Percentiles rank a stretch among this genome's conserved stretches.
phyloP scores from a whole-genome alignment of 1,284 basidiomycete species.

The Cryptococcus jaspeensis region DNA sequence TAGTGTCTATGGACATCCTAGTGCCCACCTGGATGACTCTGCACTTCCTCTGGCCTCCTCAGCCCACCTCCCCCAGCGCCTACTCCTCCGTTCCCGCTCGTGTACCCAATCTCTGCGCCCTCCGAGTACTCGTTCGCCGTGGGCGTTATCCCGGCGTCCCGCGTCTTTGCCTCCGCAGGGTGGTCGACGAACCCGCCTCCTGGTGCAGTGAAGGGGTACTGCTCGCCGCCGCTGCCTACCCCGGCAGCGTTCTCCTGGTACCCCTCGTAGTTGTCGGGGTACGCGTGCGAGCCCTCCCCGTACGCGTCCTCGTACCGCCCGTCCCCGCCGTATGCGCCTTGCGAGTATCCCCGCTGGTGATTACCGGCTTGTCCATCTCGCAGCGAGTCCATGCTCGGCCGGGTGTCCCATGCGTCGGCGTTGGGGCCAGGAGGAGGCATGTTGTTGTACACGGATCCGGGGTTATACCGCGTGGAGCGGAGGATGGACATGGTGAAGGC shows the following conservation, averaged over 20 bases:
- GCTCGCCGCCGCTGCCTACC: conserved; percentile 1
- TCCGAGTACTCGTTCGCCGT: conserved; percentile 20
- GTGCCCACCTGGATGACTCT: conserved; percentile 35
- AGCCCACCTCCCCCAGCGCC: conserved; percentile 14
- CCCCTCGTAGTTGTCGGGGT: conserved; percentile 10
- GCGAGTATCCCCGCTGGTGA: conserved; percentile 9
- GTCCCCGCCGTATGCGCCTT: conserved; percentile 19
- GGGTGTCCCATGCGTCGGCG: conserved; percentile 70
- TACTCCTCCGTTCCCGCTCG: background rate
- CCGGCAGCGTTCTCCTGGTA: background rate
- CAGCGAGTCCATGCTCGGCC: conserved; percentile 58
- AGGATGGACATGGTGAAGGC: conserved; percentile 61
- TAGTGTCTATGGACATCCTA: background rate
- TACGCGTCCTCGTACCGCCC: conserved; percentile 29
- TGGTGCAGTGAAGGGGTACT: conserved; percentile 20
- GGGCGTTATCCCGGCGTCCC: conserved; percentile 28
- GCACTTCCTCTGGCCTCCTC: conserved; percentile 26
- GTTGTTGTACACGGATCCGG: conserved; percentile 48
- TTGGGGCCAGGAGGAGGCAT: conserved; percentile 25
- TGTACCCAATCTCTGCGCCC: conserved; percentile 19
- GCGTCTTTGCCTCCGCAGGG: conserved; percentile 21
- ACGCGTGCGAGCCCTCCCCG: conserved; percentile 15
- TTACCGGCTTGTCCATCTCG: conserved; percentile 17
- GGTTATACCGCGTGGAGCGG: conserved; percentile 63
- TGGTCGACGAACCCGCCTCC: conserved; percentile 25